Evolutionary conservation across 1,139 yeast species (phyloP), one percentile per base, ranked within the genome.

Genomic region (Geotrichum restrictum): DNA sequence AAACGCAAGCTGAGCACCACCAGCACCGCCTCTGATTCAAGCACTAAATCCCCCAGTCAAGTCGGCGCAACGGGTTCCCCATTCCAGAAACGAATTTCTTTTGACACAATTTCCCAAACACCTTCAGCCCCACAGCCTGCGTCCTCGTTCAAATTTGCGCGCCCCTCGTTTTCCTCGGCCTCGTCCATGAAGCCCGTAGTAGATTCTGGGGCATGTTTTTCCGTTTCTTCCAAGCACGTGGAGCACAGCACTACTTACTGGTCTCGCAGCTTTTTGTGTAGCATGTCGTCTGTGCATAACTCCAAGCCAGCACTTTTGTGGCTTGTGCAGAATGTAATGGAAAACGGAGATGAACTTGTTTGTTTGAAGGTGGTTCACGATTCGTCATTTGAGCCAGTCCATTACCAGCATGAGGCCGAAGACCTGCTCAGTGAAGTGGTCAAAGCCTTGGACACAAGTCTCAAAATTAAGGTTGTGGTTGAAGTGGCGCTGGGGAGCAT

Each of bases 281-380:
- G 44, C 16, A 41, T 54, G 14, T 48, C 56, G 10, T 47, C 50
- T 14, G 39, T 38, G 10, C 31, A 40, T 5, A 31, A 37, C n/a
- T 54, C 60, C 42, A 58, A 59, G 49, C 40, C 51, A 4, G 62
- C 67, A 1, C 51, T 64, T 22, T 49, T 47, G 40, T 64, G 67
- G 66, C 50, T 63, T 19, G 47, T 58, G 45, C 50, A 58, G 18
- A 57, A 56, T 22, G 48, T 64, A 34, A 52, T 63, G 38, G 59
- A 59, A 42, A 64, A 64, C 44, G 64, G 65, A 11, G 68, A 64
- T 47, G 67, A 64, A 53, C 52, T 64, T 29, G 59, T 64, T 33
- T 62, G 65, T 33, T 55, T 64, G 41, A 57, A 62, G 40, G 53
- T 57, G 46, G 58, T 55, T 45, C 49, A 55, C 14, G 53, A 53